phyloP scores from a whole-genome alignment of 2,329 filamentous ascomycete species.

The Ophiostoma populinum region DNA sequence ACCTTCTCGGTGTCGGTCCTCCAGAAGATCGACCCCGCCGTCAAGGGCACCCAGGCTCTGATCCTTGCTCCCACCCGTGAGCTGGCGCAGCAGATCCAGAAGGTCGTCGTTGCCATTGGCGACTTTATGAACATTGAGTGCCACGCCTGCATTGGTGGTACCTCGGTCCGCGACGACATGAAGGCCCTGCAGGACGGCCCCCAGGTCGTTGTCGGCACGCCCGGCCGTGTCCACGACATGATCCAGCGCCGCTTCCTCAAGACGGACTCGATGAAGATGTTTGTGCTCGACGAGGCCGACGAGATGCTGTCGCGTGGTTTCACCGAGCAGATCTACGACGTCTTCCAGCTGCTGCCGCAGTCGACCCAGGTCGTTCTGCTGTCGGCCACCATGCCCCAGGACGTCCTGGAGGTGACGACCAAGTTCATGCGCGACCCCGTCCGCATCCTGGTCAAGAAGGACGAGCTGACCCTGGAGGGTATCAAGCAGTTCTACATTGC shows the following conservation, averaged over 20 bases:
- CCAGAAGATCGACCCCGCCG: slow-evolving; percentile 89
- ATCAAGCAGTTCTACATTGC: slow-evolving; percentile 99
- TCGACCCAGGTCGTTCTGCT: slow-evolving; percentile 96
- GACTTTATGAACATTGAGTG: slow-evolving; percentile 99
- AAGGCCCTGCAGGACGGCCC: slow-evolving; percentile 90
- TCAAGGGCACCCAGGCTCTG: slow-evolving; percentile 96
- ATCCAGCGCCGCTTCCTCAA: slow-evolving; percentile 95
- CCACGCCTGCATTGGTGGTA: slow-evolving; percentile 98
- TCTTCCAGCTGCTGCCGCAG: slow-evolving; percentile 97
- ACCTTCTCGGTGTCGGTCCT: slow-evolving; percentile 99
- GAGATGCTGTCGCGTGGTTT: slow-evolving; percentile 99
- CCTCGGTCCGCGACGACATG: slow-evolving; percentile 96
- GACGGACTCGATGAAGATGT: slow-evolving; percentile 99
- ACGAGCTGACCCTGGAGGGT: slow-evolving; percentile 97
- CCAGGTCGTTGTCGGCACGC: slow-evolving; percentile 94
- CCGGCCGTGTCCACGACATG: slow-evolving; percentile 98
- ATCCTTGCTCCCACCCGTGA: slow-evolving; percentile 97
- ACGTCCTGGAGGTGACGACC: slow-evolving; percentile 97
- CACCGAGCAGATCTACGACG: slow-evolving; percentile 99
- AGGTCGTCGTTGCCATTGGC: slow-evolving; percentile 94
- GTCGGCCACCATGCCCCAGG: slow-evolving; percentile 96
- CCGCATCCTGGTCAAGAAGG: slow-evolving; percentile 98
- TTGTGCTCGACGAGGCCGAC: slow-evolving; percentile 97
- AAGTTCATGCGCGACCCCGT: slow-evolving; percentile 99
- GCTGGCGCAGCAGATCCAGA: slow-evolving; percentile 98